Evolutionary conservation across 2,329 filamentous ascomycete genomes (phyloP).

Genomic region (Spiromastix sp.): DNA sequence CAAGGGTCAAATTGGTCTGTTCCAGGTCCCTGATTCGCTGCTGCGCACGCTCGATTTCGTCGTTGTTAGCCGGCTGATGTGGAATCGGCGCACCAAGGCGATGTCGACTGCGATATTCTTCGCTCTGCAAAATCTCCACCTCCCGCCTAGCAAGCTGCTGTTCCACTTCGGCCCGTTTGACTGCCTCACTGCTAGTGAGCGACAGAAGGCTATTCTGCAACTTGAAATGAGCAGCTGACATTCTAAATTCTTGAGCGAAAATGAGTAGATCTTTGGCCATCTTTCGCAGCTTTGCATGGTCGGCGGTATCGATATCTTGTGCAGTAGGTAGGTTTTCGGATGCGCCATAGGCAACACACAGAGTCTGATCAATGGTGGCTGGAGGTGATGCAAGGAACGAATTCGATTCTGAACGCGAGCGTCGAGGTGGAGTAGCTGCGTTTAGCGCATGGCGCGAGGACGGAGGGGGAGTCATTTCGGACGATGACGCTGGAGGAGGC

Average conservation of each 20-base stretch:
- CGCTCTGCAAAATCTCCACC: conserved; percentile 69
- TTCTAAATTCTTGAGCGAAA: conserved; percentile 57
- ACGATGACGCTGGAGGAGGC: conserved; percentile 37
- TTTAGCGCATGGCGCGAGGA: conserved; percentile 44
- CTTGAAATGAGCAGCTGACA: conserved; percentile 81
- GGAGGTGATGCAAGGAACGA: conserved; percentile 37
- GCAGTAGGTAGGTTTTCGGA: conserved; percentile 36
- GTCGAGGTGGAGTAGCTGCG: conserved; percentile 25
- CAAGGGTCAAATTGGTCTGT: conserved; percentile 54
- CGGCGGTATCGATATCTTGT: conserved; percentile 43
- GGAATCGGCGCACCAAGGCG: conserved; percentile 38
- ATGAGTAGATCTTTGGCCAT: conserved; percentile 45
- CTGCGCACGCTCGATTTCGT: conserved; percentile 51
- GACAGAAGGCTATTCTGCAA: conserved; percentile 76
- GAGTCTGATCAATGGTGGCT: conserved; percentile 31
- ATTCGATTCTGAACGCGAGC: conserved; percentile 32
- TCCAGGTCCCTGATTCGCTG: conserved; percentile 55
- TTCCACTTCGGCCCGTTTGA: conserved; percentile 80
- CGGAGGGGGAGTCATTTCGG: conserved; percentile 51
- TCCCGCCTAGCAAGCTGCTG: conserved; percentile 85
- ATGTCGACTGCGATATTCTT: conserved; percentile 58
- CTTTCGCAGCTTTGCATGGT: conserved; percentile 41
- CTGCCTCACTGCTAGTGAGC: conserved; percentile 73
- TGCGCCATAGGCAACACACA: conserved; percentile 31
- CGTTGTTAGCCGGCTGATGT: conserved; percentile 20